A percentile compares a stretch with the other conserved stretches of the same genome.
These are phyloP conservation scores for Auriscalpium vulgare DNA, from an alignment of 768 basidiomycete species.

Conservation along the genomic window DNA sequence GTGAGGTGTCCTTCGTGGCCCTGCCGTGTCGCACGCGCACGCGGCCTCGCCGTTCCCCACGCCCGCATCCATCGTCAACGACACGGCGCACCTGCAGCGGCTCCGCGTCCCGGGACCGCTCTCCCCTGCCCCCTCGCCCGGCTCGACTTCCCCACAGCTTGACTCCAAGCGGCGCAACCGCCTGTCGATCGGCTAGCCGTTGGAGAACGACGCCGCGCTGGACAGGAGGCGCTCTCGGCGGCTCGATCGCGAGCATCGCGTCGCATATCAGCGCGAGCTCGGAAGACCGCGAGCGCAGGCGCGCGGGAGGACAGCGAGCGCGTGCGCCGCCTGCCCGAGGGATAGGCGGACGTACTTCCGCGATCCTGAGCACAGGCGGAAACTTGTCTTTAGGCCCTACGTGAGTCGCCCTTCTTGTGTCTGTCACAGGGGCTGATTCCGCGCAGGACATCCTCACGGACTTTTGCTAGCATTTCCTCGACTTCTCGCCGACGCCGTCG, in stretches of 20 bases:
- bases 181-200: background rate
- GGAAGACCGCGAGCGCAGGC: slow-evolving; percentile 3
- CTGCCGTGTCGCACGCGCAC: slow-evolving; percentile 57
- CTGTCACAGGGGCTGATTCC: background rate
- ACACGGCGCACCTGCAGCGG: slow-evolving; percentile 40
- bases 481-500: slow-evolving; percentile 56
- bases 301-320: slow-evolving; percentile 5
- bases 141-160: background rate
- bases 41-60: slow-evolving; percentile 45
- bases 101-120: slow-evolving; percentile 11
- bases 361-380: slow-evolving; percentile 43
- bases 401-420: slow-evolving; percentile 30
- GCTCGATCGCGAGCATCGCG: background rate
- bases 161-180: too few species aligned
- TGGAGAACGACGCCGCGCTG: background rate
- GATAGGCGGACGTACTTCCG: slow-evolving; percentile 64
- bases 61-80: slow-evolving; percentile 40
- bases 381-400: slow-evolving; percentile 55
- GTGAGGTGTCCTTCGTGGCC: too few species aligned
- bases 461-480: slow-evolving; percentile 81
- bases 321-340: slow-evolving; percentile 13
- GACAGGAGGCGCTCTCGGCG: slow-evolving; percentile 1
- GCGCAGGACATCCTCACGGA: slow-evolving; percentile 54
- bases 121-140: slow-evolving; percentile 1
- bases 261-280: background rate